phyloP scores from a whole-genome alignment of 2,329 filamentous ascomycete genomes.

The Lachnellula arida region DNA sequence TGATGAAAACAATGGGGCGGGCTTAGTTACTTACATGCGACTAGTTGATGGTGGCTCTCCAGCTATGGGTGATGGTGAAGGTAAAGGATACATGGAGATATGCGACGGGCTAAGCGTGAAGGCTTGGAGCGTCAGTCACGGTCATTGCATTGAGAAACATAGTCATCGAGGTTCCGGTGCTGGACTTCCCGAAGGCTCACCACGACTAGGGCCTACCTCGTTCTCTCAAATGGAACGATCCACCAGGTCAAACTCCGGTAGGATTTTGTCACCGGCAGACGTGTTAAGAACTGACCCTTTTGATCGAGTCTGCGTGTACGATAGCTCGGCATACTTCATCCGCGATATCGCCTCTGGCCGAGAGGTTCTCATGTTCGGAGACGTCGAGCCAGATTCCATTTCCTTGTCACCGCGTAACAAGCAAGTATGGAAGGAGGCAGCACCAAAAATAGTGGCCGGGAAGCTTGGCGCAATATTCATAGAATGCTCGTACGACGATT shows the following conservation, averaged over 20 bases:
- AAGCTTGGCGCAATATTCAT: slow-evolving; percentile 80
- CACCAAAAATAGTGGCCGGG: slow-evolving; percentile 72
- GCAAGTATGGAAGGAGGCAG: slow-evolving; percentile 83
- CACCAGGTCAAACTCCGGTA: background rate
- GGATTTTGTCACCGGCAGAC: background rate
- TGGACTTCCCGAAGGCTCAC: background rate
- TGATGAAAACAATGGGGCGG: slow-evolving; percentile 92
- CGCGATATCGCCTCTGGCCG: slow-evolving; percentile 64
- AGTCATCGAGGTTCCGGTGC: slow-evolving; percentile 53
- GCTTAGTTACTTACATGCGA: slow-evolving; percentile 84
- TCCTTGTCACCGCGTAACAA: slow-evolving; percentile 76
- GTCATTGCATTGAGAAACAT: slow-evolving; percentile 75
- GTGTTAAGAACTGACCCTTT: background rate
- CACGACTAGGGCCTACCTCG: slow-evolving; percentile 1
- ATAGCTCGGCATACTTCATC: slow-evolving; percentile 93
- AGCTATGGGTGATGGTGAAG: slow-evolving; percentile 73
- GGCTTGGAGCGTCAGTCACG: slow-evolving; percentile 83
- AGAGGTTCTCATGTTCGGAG: slow-evolving; percentile 90
- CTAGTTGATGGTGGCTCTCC: slow-evolving; percentile 85
- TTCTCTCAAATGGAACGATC: background rate
- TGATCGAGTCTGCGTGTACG: slow-evolving; percentile 59
- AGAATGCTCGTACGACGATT: slow-evolving; percentile 89
- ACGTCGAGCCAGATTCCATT: slow-evolving; percentile 87
- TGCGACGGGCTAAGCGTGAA: slow-evolving; percentile 87
- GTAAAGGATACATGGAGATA: slow-evolving; percentile 80